Evolutionary conservation across 163 green algal species (phyloP).

Genomic region (Coccomyxa subellipsoidea): DNA sequence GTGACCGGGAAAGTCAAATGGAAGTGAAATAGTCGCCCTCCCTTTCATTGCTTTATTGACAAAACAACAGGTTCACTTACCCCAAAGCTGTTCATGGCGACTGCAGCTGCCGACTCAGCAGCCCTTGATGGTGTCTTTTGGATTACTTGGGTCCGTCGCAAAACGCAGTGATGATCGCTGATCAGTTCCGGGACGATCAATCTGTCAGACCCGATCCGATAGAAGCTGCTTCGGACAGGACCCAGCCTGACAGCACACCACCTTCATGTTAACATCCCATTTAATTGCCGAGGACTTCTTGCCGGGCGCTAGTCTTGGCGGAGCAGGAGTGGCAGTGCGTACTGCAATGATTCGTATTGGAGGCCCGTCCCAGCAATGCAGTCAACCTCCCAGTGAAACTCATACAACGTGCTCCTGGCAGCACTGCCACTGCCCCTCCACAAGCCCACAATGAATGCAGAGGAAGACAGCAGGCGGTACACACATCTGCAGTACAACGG

Average conservation of each 20-base stretch:
- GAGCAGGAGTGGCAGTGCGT: no score
- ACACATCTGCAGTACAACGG: neutral
- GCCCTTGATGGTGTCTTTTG: neutral
- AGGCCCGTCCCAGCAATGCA: neutral
- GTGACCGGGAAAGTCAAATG: no score
- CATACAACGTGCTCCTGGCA: neutral
- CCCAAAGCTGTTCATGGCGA: neutral
- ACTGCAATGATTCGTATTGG: neutral
- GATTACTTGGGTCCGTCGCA: neutral
- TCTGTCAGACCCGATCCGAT: neutral
- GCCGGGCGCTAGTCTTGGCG: no score
- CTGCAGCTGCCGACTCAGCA: neutral
- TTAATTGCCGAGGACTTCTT: no score
- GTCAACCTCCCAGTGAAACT: neutral
- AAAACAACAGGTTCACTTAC: neutral
- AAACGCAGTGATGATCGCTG: neutral
- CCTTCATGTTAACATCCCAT: neutral
- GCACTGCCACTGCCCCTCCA: neutral
- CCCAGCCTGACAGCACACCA: neutral
- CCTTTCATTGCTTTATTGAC: no score
- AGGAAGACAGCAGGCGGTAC: neutral
- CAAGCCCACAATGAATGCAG: neutral
- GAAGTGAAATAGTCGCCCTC: no score
- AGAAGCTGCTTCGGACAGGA: neutral
- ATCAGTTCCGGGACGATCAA: neutral